Base-by-base conservation (phyloP, 495 filamentous ascomycete genomes). In the Trichocladium uniseriatum region DNA sequence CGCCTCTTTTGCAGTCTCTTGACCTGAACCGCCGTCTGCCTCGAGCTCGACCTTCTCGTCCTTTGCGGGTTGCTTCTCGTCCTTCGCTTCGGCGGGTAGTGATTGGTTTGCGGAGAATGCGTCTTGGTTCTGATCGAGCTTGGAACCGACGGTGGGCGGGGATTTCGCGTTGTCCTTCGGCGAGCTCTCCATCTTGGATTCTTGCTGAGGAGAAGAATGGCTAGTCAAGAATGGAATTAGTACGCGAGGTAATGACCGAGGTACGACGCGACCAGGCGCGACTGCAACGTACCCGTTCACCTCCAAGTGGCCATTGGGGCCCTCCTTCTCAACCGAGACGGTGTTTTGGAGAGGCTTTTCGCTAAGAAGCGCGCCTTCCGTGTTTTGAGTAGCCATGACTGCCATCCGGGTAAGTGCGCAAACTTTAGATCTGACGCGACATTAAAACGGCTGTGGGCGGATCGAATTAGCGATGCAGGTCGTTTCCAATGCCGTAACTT, bases 381-480 rank as follows among this genome's bases (percentile, higher is more conserved):
- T 55, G 19, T 69, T 64, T 34, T 67, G 69, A 45, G 78, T 71
- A n/a, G 75, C 69, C 77, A 82, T 80, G 45, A 72, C 66, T 65
- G 71, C 69, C 72, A 78, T 73, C 61, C 69, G 58, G n/a, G 49
- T 49, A 43, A 43, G 35, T 48, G 20, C 52, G 60, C 35, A 42
- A 35, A 35, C n/a, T n/a, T 55, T 49, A 58, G 32, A n/a, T 15
- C 34, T 36, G 48, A 47, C 45, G 63, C 64, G 66, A 64, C 63
- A 65, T 62, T 32, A 65, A 65, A 61, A 37, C 45, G 48, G 32
- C 42, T 48, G 32, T 4, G 37, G 28, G 15, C 21, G 35, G 22
- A 2, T 34, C 8, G 18, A 14, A 41, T 56, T 52, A 56, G 53
- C 38, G 38, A 49, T 41, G 48, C 53, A 56, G 40, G 38, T 27